Base-by-base conservation (phyloP, 768 basidiomycete species). In the Pulveroboletus frians region DNA sequence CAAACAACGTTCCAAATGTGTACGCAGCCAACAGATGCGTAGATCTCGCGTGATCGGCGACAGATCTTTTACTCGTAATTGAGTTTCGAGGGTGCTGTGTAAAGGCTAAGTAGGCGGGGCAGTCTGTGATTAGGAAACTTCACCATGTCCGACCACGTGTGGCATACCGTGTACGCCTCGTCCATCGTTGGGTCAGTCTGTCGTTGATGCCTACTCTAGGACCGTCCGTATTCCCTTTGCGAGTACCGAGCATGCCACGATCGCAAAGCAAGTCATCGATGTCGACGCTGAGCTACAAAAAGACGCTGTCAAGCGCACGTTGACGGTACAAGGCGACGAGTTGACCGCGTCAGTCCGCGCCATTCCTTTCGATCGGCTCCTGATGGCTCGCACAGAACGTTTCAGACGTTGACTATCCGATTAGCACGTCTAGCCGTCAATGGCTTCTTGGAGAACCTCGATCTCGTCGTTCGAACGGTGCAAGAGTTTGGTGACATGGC, bases 241-340 rank as follows among this genome's bases (percentile, higher is more conserved):
- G 18, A 83, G 79, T 18, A 63, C 72, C 20, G 74, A 83, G 53
- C 91, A 96, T 61, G 93, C 93, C 9, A 61, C 67, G 41, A 88
- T 92, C 57, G 92, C 88, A 21, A 86, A 84, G 63, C 81, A 84
- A 66, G 84, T 80, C 52, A 88, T 96, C 62, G 83, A 88, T 52
- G 92, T 96, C 29, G 92, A 96, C 68, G 70, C 75, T 17, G 92
- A 94, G 67, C 74, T 93, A 35, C 89, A 94, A 58, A 81, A 82
- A 4, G 77, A 85, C 39, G 84, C 85, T 9, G 92, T 95, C 20
- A 81, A 83, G 62, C 77, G 91, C 52, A 75, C 71, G n/a, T 65
- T 95, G 37, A 68, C 68, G 1, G 79, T 90, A 1, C 80, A 90
- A 39, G 83, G 75, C 32, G 74, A 85, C 46, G 73, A 79, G 4